These are phyloP conservation scores for Deuterostichococcus epilithicus DNA, from an alignment of 139 green algal genomes.

Conservation along the genomic window DNA sequence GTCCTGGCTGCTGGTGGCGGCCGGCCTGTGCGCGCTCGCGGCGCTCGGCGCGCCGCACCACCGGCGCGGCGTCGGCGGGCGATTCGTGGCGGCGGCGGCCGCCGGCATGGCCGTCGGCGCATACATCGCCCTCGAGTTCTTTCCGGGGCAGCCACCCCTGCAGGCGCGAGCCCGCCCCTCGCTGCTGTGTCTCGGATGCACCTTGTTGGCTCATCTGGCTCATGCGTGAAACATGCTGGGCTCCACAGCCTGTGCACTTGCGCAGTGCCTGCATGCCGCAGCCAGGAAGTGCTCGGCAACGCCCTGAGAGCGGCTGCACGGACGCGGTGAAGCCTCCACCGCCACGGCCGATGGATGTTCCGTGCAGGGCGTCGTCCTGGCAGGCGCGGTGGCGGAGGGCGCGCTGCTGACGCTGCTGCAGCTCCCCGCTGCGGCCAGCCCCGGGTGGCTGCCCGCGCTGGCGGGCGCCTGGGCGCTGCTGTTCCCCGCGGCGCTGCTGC, in stretches of 20 bases:
- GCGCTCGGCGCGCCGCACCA: constrained; percentile 6
- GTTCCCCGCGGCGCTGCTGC: constrained; percentile 45
- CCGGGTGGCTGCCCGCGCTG: constrained; percentile 53
- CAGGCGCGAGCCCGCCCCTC: constrained; percentile 43
- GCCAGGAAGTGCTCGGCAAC: no score
- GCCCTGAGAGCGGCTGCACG: no score
- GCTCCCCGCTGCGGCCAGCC: constrained; percentile 33
- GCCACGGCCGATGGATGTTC: no score
- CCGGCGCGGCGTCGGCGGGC: neutral
- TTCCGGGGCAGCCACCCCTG: constrained; percentile 61
- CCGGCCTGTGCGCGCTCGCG: constrained; percentile 29
- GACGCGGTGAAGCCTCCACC: no score
- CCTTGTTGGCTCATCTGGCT: no score
- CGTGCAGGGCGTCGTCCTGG: constrained; percentile 49
- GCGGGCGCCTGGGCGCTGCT: constrained; percentile 46
- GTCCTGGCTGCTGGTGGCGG: constrained; percentile 78
- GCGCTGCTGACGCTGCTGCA: constrained; percentile 74
- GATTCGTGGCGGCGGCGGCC: constrained; percentile 20
- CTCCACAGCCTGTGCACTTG: no score
- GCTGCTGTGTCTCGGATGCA: no score
- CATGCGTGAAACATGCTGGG: no score
- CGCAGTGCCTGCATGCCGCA: no score
- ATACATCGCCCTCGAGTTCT: constrained; percentile 88
- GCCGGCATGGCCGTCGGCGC: constrained; percentile 55
- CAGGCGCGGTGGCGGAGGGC: constrained; percentile 46